Base-by-base conservation (phyloP, 1,139 yeast genomes). In the Kodamaea derodonti region DNA sequence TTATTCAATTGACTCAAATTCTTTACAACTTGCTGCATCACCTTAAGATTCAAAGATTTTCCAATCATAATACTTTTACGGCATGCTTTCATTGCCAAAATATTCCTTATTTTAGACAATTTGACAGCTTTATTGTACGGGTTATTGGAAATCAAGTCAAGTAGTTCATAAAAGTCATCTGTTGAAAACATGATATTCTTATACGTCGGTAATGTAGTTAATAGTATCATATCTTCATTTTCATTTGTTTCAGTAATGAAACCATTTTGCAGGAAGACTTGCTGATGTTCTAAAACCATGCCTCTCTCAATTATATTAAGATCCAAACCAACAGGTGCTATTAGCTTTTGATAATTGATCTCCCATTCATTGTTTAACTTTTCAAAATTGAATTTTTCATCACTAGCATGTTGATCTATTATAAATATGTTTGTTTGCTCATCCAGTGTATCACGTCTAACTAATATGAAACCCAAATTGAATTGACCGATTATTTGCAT, bases 391-490 rank as follows among this genome's bases (percentile, higher is more conserved):
- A 52, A 86, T 50, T 88, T 92, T 52, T 92, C 99, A 59, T 92
- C 98, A 43, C 95, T 85, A 1, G 98, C 98, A 62, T 92, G 99
- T 58, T 92, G 99, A 55, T 92, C 99, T 32, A 92, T 73, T 29
- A 92, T 90, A 49, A 92, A 88, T 28, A 92, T 54, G 51, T 86
- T 87, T n/a, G 58, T 55, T 17, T 22, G 36, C 10, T 13, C 26
- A 10, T 31, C 34, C 14, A 12, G 23, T 2, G 51, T 41, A 5
- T 49, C 46, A 12, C 48, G 47, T 20, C 58, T 47, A 0, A 85
- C 95, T 22, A 92, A 59, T 13, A 92, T 86, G 51, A 92, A 92
- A 0, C 98, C 98, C 18, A 84, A 60, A 52, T 92, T 92, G 61
- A 92, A 92, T 56, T 90, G 98, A 0, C 99, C 99, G 8, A 90